phyloP scores from a whole-genome alignment of 805 yeast genomes.

The Lipomyces japonicus region DNA sequence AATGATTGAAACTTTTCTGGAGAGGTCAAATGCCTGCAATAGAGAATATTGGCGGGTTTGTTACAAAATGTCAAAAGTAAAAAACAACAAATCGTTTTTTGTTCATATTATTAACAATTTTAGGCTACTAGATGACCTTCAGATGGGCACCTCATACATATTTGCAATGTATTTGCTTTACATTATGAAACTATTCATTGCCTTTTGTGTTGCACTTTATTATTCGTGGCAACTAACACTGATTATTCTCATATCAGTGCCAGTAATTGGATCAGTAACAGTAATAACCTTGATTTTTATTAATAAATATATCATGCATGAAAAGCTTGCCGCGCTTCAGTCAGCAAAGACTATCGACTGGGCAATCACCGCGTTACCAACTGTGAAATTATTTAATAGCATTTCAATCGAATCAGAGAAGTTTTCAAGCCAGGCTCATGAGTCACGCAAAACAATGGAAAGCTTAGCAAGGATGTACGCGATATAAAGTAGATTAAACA shows the following conservation, averaged over 20 bases:
- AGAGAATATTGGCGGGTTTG: conserved; percentile 20
- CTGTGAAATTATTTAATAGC: conserved; percentile 62
- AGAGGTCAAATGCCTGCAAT: conserved; percentile 13
- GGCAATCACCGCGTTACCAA: conserved; percentile 56
- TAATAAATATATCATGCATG: conserved; percentile 48
- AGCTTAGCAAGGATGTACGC: conserved; percentile 39
- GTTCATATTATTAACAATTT: not conserved
- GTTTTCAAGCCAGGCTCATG: conserved; percentile 39
- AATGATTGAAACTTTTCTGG: conserved; percentile 10
- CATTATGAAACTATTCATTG: conserved; percentile 2
- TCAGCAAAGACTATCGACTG: conserved; percentile 67
- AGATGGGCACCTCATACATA: conserved; percentile 14
- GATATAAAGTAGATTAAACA: conserved; percentile 54
- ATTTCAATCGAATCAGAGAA: conserved; percentile 50
- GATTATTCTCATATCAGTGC: conserved; percentile 69
- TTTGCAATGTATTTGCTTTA: conserved; percentile 7
- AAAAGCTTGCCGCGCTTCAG: conserved; percentile 53
- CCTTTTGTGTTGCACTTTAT: conserved; percentile 58
- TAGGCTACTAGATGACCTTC: conserved; percentile 20
- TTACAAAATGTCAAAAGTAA: conserved; percentile 18
- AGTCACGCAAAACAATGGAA: conserved; percentile 36
- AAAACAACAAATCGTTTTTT: not conserved
- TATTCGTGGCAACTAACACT: conserved; percentile 85
- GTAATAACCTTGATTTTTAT: conserved; percentile 50
- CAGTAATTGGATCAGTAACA: conserved; percentile 55